Conservation (phyloP, 352 stramenopile genomes). For the Phytophthora nicotianae region DNA sequence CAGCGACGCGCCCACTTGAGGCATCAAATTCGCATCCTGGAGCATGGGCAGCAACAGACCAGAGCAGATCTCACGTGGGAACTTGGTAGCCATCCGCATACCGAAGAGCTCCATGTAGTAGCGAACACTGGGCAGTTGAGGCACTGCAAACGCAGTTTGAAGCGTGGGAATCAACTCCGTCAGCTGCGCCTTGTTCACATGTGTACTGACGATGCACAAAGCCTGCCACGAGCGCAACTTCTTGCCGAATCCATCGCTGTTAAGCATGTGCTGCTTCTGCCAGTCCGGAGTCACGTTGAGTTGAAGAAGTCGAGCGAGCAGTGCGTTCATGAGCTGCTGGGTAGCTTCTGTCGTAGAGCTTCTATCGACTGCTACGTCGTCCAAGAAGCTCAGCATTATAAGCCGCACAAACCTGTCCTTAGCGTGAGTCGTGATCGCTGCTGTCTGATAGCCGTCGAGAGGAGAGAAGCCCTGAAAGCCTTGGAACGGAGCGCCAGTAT, state of each 20-base stretch:
- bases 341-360: constrained; percentile 12
- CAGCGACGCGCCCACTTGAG: constrained; percentile 69
- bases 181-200: constrained; percentile 41
- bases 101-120: constrained; percentile 88
- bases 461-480: constrained; percentile 29
- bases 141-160: constrained; percentile 56
- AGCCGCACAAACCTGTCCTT: constrained; percentile 78
- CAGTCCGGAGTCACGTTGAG: constrained; percentile 67
- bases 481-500: constrained; percentile 24
- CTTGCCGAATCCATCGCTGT: constrained; percentile 81
- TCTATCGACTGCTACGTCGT: constrained; percentile 50
- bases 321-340: constrained; percentile 39
- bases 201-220: constrained; percentile 69
- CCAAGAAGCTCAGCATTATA: constrained; percentile 67
- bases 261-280: constrained; percentile 86
- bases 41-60: constrained; percentile 64
- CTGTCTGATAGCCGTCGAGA: constrained; percentile 15
- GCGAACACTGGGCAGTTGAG: constrained; percentile 69
- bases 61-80: constrained; percentile 48
- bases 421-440: constrained; percentile 33
- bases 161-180: constrained; percentile 37
- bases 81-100: constrained; percentile 69
- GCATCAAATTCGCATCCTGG: constrained; percentile 69
- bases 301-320: constrained; percentile 49
- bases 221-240: constrained; percentile 83